Evolutionary conservation across 441 rosid species (phyloP).

Genomic region (Gossypium schwendimanii): DNA sequence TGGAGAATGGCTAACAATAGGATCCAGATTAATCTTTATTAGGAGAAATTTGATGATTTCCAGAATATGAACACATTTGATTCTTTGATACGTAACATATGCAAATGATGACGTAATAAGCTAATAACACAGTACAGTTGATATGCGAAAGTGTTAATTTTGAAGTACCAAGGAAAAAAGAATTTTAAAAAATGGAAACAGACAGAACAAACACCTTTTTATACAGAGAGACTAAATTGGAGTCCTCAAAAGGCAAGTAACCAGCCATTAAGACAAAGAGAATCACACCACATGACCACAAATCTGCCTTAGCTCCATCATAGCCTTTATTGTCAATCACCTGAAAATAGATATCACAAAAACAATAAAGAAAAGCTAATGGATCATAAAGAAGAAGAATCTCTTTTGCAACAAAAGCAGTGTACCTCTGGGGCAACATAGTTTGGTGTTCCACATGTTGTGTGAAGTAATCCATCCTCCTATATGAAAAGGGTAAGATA

Average conservation of each 20-base stretch:
- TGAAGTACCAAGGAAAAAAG: neutral
- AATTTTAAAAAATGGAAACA: neutral
- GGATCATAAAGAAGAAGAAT: neutral
- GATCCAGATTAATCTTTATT: neutral
- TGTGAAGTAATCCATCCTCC: constrained; percentile 98
- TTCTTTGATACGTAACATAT: neutral
- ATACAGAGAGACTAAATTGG: constrained; percentile 72
- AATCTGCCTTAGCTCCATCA: constrained; percentile 96
- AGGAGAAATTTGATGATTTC: neutral
- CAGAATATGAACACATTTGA: neutral
- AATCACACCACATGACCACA: constrained; percentile 99
- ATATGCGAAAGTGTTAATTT: neutral
- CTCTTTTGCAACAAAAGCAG: constrained; percentile 15
- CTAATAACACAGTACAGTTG: neutral
- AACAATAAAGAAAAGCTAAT: constrained; percentile 7
- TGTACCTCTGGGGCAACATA: constrained; percentile 99
- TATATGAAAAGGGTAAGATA: constrained; percentile 23
- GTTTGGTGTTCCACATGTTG: constrained; percentile 97
- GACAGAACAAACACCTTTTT: constrained; percentile 58
- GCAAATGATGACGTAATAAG: neutral
- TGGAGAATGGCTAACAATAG: neutral
- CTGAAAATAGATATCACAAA: constrained; percentile 32
- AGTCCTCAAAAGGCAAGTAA: constrained; percentile 86
- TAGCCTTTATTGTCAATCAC: constrained; percentile 95
- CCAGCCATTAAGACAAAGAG: constrained; percentile 98